These are phyloP conservation scores for Plasmodium inui DNA, from an alignment of 169 alveolate species.

Conservation along the genomic window DNA sequence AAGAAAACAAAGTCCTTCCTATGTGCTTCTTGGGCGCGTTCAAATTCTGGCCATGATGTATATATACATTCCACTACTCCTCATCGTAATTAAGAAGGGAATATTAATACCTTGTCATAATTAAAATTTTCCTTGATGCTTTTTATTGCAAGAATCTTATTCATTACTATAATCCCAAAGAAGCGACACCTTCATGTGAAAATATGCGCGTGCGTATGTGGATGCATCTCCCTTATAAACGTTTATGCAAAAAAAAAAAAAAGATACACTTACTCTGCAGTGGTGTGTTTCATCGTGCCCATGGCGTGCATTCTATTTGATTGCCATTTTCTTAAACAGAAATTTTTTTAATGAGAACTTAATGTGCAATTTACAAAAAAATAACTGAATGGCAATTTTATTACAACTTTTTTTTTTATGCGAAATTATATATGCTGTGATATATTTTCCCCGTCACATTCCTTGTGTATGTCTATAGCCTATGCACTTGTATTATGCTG, in stretches of 20 bases:
- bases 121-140: not conserved
- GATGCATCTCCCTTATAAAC: not conserved
- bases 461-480: not conserved
- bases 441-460: not conserved
- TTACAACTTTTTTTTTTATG: not conserved
- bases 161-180: not conserved
- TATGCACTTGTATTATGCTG: not conserved
- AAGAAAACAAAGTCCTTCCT: not conserved
- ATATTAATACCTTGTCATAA: not conserved
- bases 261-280: not conserved
- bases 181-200: not conserved
- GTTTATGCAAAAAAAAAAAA: not conserved
- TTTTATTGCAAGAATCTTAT: not conserved
- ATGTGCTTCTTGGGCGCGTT: not conserved
- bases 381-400: not conserved
- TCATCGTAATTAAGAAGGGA: not conserved
- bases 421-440: not conserved
- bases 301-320: not conserved
- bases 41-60: not conserved
- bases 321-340: not conserved
- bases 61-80: not conserved
- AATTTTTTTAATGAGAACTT: not conserved
- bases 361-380: not conserved
- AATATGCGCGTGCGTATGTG: not conserved
- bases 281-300: not conserved